Evolutionary conservation across 2,329 filamentous ascomycete genomes (phyloP), one percentile per base, ranked within the genome.

Genomic region (Paracorniculantispora psalliotae): DNA sequence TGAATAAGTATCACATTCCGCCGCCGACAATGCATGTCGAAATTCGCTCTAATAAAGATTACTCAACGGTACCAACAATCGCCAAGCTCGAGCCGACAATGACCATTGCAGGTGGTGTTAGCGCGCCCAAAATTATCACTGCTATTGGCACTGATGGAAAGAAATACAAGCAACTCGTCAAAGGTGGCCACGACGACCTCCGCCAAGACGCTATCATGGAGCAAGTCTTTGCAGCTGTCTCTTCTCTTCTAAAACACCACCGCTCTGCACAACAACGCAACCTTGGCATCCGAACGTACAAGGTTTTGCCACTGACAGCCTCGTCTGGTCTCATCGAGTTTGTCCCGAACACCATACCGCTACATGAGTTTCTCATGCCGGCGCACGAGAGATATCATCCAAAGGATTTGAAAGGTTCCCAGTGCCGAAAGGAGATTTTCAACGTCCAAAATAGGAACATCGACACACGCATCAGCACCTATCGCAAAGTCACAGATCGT

Each of bases 151-250:
- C 83, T 19, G 84, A 97, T 71, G 96, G 94, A 7, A 77, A 81
- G 59, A 83, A 81, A 37, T 96, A 92, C 75, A 96, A 90, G 71
- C 92, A 97, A 73, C 79, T 99, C 62, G 90, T 96, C 70, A 99
- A 99, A 79, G 92, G 92, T 62, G 92, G 94, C 19, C 93, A 93
- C 68, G 94, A 99, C 71, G 93, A 99, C 70, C 82, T 99, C 13
- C 89, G 96, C 9, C 94, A 99, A 76, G 94, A 99, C 68, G 91
- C 93, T 47, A 99, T 86, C 78, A 99, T 99, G 96, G 96, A 99
- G 73, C 94, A 99, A 74, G 94, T 99, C 1, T 99, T 99, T 71
- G 91, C 92, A 60, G 92, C 96, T 73, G 94, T 97, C 23, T 97
- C 92, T 60, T 90, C 90, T 54, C 83, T 99, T 23, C 79, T 99